These are phyloP conservation scores for Starmerella floricola DNA, from an alignment of 805 yeast genomes.

Conservation along the genomic window DNA sequence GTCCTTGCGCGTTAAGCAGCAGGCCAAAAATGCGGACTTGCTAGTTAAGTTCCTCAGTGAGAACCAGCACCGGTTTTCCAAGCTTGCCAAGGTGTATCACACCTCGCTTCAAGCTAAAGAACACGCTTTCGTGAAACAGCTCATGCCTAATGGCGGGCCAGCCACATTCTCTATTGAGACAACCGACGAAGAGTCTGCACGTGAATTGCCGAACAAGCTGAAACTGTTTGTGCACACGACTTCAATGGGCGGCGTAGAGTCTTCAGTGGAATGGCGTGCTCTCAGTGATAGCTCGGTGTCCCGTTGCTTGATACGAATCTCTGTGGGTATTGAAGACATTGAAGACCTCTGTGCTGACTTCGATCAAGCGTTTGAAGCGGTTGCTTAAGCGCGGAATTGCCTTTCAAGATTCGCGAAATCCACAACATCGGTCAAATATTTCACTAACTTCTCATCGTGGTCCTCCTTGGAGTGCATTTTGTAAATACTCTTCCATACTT, in stretches of 20 bases:
- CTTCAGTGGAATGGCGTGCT: slow-evolving; percentile 77
- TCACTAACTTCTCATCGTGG: background rate
- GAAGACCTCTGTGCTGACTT: slow-evolving; percentile 66
- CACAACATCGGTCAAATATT: slow-evolving; percentile 3
- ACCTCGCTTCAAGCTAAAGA: slow-evolving; percentile 53
- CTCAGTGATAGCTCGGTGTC: slow-evolving; percentile 66
- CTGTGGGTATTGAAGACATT: slow-evolving; percentile 77
- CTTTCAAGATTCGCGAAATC: slow-evolving; percentile 19
- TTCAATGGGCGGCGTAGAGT: slow-evolving; percentile 83
- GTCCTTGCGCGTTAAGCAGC: slow-evolving; percentile 65
- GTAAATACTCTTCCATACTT: slow-evolving; percentile 4
- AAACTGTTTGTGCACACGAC: slow-evolving; percentile 76
- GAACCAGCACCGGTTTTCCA: slow-evolving; percentile 34
- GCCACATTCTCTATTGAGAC: slow-evolving; percentile 85
- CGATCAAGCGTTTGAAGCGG: slow-evolving; percentile 40
- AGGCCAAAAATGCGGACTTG: slow-evolving; percentile 50
- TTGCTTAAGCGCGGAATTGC: slow-evolving; percentile 3
- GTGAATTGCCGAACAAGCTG: slow-evolving; percentile 59
- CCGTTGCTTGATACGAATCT: slow-evolving; percentile 69
- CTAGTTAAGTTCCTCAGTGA: slow-evolving; percentile 51
- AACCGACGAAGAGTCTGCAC: slow-evolving; percentile 62
- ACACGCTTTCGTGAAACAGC: slow-evolving; percentile 42
- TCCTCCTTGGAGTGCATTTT: background rate
- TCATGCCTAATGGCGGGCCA: slow-evolving; percentile 81
- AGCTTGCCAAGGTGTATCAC: slow-evolving; percentile 67